Evolutionary conservation across 768 basidiomycete species (phyloP).

Genomic region (Podaxis sp.): DNA sequence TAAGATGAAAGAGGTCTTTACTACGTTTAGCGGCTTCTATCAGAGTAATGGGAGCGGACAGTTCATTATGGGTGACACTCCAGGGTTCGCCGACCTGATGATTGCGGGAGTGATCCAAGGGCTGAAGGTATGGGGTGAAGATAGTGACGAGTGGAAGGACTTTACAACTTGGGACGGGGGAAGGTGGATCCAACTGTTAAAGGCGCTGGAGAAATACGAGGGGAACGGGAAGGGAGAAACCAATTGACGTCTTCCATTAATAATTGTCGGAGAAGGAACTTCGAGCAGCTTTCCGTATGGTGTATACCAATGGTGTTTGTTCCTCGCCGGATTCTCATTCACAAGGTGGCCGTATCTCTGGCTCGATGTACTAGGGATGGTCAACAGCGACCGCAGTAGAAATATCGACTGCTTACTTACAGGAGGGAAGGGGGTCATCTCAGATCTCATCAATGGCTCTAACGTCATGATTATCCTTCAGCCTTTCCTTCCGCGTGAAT

Average conservation of each 20-base stretch:
- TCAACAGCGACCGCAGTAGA: too few species aligned
- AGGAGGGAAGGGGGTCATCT: too few species aligned
- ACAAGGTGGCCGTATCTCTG: too few species aligned
- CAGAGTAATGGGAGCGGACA: neutral
- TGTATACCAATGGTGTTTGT: too few species aligned
- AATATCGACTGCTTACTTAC: too few species aligned
- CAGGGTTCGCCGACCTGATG: conserved; percentile 37
- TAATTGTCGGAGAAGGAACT: too few species aligned
- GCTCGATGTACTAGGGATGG: too few species aligned
- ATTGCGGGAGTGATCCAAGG: conserved; percentile 30
- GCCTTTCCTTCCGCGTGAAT: too few species aligned
- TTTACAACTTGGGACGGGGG: conserved; percentile 37
- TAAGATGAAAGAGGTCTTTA: conserved; percentile 4
- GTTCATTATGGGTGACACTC: conserved; percentile 8
- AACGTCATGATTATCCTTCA: too few species aligned
- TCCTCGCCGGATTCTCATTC: too few species aligned
- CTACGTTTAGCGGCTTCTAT: conserved; percentile 5
- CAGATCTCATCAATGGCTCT: too few species aligned
- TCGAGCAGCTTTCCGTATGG: too few species aligned
- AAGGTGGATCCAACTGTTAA: conserved; percentile 31
- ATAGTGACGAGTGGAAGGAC: conserved; percentile 36
- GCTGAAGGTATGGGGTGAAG: conserved; percentile 32
- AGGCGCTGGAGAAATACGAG: conserved; percentile 1
- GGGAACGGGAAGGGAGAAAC: neutral
- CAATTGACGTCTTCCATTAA: neutral